phyloP scores from a whole-genome alignment of 1,284 basidiomycete species.

The Cryptococcus sp. region DNA sequence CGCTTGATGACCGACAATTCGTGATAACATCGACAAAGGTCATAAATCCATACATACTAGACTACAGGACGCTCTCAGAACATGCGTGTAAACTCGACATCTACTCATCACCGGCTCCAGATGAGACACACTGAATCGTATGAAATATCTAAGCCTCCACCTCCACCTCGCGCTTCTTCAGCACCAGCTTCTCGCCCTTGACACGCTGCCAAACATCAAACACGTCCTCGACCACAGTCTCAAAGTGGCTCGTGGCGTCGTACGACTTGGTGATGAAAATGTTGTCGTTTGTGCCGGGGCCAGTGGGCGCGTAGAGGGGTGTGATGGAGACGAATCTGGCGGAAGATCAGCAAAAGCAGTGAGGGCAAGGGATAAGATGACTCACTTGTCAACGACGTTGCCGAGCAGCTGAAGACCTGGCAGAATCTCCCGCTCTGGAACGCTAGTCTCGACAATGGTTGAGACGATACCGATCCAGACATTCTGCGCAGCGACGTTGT shows the following conservation, averaged over 20 bases:
- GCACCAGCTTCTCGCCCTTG: conserved; percentile 51
- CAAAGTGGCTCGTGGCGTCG: conserved; percentile 98
- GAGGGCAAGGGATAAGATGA: conserved; percentile 7
- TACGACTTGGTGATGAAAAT: conserved; percentile 98
- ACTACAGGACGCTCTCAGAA: too few species aligned
- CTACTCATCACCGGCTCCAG: not conserved
- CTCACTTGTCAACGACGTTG: conserved; percentile 90
- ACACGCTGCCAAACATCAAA: conserved; percentile 89
- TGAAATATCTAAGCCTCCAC: conserved; percentile 33
- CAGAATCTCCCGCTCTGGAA: conserved; percentile 87
- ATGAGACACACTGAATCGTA: not conserved
- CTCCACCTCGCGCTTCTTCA: conserved; percentile 53
- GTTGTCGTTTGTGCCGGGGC: conserved; percentile 70
- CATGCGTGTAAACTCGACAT: not conserved
- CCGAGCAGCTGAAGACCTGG: conserved; percentile 92
- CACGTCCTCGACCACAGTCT: conserved; percentile 95
- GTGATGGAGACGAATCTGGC: conserved; percentile 87
- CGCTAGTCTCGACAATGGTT: conserved; percentile 94
- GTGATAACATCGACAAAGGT: too few species aligned
- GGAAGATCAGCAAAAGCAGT: conserved; percentile 3
- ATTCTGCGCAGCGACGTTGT: conserved; percentile 95
- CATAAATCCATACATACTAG: too few species aligned
- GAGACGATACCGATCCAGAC: conserved; percentile 97
- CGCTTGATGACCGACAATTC: too few species aligned
- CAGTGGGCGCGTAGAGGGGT: conserved; percentile 85